A percentile compares a stretch with the other conserved stretches of the same genome.
Conservation (phyloP, 1,284 basidiomycete genomes). For the Ganoderma meredithae region DNA sequence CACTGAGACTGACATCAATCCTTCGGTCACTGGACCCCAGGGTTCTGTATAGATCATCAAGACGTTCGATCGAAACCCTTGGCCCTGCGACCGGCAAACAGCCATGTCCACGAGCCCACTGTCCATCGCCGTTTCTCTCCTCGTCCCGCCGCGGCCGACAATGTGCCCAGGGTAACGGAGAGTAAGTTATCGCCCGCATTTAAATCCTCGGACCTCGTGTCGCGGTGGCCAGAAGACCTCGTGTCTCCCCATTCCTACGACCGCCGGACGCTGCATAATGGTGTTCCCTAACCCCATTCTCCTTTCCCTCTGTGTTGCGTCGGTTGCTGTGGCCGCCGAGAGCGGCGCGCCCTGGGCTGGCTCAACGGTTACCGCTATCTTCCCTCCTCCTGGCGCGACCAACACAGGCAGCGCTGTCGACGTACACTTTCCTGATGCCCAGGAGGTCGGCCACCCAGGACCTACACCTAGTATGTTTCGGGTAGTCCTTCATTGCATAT, state of each 20-base stretch:
- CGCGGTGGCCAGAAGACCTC: not conserved
- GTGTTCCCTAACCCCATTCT: not conserved
- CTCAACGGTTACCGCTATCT: slow-evolving; percentile 37
- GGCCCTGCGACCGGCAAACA: not conserved
- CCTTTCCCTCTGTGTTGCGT: not conserved
- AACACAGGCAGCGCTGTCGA: slow-evolving; percentile 31
- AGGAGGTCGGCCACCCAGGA: slow-evolving; percentile 40
- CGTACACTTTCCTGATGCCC: slow-evolving; percentile 39
- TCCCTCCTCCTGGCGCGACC: slow-evolving; percentile 38
- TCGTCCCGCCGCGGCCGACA: not conserved
- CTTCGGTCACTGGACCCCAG: not conserved
- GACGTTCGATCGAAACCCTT: slow-evolving; percentile 1
- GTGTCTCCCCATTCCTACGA: not conserved
- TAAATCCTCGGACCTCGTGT: not conserved
- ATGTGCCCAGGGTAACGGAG: not conserved
- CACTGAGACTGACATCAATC: not conserved
- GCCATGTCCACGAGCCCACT: no score
- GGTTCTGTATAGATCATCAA: not conserved
- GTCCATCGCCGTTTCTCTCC: not conserved
- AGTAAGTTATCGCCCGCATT: not conserved
- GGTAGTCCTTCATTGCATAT: not conserved
- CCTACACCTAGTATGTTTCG: slow-evolving; percentile 40
- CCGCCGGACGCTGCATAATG: not conserved
- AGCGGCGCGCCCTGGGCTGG: slow-evolving; percentile 39
- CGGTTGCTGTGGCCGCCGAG: not conserved